Base-by-base conservation (phyloP, 371 early-diverging fungal genomes). In the Funneliformis caledonium region DNA sequence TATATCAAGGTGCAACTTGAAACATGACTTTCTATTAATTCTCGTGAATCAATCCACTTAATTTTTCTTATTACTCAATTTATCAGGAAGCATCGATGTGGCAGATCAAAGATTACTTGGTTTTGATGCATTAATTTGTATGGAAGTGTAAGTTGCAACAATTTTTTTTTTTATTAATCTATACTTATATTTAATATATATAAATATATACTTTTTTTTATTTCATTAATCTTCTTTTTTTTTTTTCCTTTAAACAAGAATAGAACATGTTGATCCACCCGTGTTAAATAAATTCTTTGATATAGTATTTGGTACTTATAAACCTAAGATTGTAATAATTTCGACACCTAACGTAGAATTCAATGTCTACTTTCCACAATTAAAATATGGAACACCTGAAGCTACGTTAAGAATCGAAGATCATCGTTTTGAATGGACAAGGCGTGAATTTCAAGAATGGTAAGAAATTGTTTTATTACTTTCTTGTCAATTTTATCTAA, bases 381-480 rank as follows among this genome's bases (percentile, higher is more conserved):
- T 96, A 59, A 85, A 88, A 16, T 95, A 94, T 83, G 94, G 93
- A n/a, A 91, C 92, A n/a, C 85, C 88, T 0, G 83, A 89, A 4
- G 85, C 91, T 2, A 83, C 60, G 14, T 90, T 95, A 78, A 89
- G 98, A 47, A 91, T 96, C 82, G 89, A 88, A 52, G 98, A 97
- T 83, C 98, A 97, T 85, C 91, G 92, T 78, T 97, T 96, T 85
- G 98, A 97, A 87, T 97, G 97, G 98, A 95, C 96, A 8, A 88
- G 96, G 9, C 81, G 82, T 43, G 92, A 96, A 83, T 97, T 97
- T 84, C 82, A 92, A 82, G 65, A 79, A 3, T 97, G 97, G 97
- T 93, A 87, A 73, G n/a, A 22, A 52, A 26, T 42, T 68, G 42
- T 12, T 45, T 10, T 37, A 19, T 31, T 45, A 47, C 26, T 67